phyloP scores from a whole-genome alignment of 495 filamentous ascomycete genomes.

The Neurospora cerealis region DNA sequence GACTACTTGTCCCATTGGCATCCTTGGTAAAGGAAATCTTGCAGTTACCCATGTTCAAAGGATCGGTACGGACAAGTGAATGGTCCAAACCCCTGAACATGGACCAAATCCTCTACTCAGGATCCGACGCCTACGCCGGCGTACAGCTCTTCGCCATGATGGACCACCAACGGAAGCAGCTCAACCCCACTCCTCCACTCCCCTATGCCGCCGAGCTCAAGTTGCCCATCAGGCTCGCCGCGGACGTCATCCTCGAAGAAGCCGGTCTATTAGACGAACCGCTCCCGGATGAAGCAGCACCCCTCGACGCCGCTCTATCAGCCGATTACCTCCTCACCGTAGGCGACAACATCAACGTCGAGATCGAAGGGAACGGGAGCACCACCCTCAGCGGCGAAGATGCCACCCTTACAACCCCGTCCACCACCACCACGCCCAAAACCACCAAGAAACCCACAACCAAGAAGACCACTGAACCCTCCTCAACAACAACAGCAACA shows the following conservation, averaged over 20 bases:
- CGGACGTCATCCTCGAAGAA: conserved; percentile 20
- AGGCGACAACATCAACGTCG: conserved; percentile 6
- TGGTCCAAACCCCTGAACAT: conserved; percentile 55
- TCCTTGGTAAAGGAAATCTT: conserved; percentile 61
- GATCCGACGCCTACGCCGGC: conserved; percentile 73
- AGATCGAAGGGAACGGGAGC: conserved; percentile 4
- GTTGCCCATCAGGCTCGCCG: conserved; percentile 44
- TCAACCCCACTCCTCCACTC: conserved; percentile 59
- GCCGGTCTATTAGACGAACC: conserved; percentile 18
- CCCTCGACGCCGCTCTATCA: conserved; percentile 1
- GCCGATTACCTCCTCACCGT: conserved; percentile 10
- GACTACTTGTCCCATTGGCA: conserved; percentile 52
- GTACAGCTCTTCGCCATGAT: conserved; percentile 61
- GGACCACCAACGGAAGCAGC: conserved; percentile 51
- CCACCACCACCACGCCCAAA: conserved; percentile 6
- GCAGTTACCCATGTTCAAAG: conserved; percentile 69
- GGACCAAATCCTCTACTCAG: conserved; percentile 71
- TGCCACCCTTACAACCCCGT: neutral
- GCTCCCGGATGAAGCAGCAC: neutral
- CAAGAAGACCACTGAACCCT: conserved; percentile 2
- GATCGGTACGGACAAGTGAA: conserved; percentile 56
- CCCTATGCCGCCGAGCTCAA: conserved; percentile 58
- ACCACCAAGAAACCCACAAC: neutral
- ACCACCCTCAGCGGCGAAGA: conserved; percentile 1
- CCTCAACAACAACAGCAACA: neutral